Conservation (phyloP, 2,329 filamentous ascomycete species). For the Apiospora kogelbergensis region DNA sequence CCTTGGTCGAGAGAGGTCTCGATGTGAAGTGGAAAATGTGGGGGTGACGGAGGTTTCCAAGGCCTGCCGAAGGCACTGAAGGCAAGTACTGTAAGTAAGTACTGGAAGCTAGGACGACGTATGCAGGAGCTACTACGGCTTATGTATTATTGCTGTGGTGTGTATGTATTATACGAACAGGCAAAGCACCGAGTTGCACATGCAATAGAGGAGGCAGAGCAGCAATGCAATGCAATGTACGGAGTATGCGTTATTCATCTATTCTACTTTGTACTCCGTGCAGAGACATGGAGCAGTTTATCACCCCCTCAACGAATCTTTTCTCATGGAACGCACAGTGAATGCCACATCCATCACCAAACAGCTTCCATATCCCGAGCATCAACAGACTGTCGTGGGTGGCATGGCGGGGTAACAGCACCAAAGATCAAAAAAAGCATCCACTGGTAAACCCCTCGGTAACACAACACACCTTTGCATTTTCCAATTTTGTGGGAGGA, state of each 20-base stretch:
- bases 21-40: constrained; percentile 11
- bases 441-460: neutral
- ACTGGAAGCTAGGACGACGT: neutral
- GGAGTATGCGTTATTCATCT: no score
- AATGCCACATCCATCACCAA: no score
- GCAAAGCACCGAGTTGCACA: no score
- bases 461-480: constrained; percentile 7
- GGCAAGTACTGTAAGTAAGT: neutral
- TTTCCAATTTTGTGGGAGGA: constrained; percentile 4
- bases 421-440: neutral
- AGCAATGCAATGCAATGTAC: no score
- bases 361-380: no score
- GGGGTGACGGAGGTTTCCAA: constrained; percentile 1
- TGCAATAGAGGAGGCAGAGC: no score
- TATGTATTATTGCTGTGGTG: no score
- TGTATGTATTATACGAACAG: no score
- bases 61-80: neutral
- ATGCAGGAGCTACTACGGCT: neutral
- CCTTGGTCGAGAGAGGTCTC: neutral
- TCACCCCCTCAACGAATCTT: no score
- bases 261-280: no score
- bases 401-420: neutral
- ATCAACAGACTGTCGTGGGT: neutral
- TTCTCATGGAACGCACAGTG: no score
- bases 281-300: no score